Base-by-base conservation (phyloP, 371 early-diverging fungal genomes). In the Apophysomyces ossiformis region DNA sequence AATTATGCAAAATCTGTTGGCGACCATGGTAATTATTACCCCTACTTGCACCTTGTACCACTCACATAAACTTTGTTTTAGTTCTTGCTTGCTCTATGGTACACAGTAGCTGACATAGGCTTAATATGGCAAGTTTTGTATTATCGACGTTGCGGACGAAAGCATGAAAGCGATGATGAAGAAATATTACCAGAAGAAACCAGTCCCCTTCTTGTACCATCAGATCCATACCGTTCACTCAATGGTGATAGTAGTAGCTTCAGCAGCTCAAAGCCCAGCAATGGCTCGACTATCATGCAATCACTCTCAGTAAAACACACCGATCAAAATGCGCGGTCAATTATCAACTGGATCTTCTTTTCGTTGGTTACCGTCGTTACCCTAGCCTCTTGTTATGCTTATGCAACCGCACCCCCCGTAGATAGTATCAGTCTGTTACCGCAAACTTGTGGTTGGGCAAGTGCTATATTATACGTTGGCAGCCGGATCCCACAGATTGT, bases 401-500 rank as follows among this genome's bases (percentile, higher is more conserved):
- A 50, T 21, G 4, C 21, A 8, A 50, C 21, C 21, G 21, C 54
- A 21, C 54, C 54, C 16, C 54, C 54, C 9, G 21, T 21, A 4
- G 54, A 32, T 21, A 50, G 54, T 11, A 50, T 50, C 54, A 65
- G 41, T 57, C n/a, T 57, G 21, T 57, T 70, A 35, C 83, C 78
- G 11, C 85, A 79, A 65, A 67, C 69, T 2, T 66, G 71, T 67
- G 87, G 81, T 37, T 86, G 74, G 85, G 68, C 65, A 4, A 86
- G 85, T 47, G 86, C 86, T 0, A 67, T 76, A 5, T 61, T 86
- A 36, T 89, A 85, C 60, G 66, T 83, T 69, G 70, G 87, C 59
- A 77, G 89, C 13, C 87, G 93, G 47, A 61, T 94, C 21, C 95
- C 95, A 1, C 95, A 95, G 67, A 86, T 95, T 57, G 75, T 88